Evolutionary conservation across 352 stramenopile genomes (phyloP).

Genomic region (Phytophthora macrochlamydospora): DNA sequence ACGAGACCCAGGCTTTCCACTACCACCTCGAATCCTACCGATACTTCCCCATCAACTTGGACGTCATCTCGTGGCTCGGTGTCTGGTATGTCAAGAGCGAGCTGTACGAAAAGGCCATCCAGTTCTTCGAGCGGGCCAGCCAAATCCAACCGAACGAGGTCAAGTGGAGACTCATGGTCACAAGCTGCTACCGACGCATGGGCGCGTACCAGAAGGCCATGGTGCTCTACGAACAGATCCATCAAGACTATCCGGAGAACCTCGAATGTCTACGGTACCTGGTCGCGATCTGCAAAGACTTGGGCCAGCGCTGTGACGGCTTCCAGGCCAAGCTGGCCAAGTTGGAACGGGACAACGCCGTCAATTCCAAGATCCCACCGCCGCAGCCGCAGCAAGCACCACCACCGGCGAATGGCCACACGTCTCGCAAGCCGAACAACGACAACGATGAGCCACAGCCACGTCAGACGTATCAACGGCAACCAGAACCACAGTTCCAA

Average conservation of each 20-base stretch:
- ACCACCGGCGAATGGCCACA: slow-evolving; percentile 29
- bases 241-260: slow-evolving; percentile 94
- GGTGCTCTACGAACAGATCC: slow-evolving; percentile 94
- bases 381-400: slow-evolving; percentile 31
- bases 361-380: slow-evolving; percentile 44
- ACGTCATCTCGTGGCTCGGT: slow-evolving; percentile 96
- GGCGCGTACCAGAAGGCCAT: slow-evolving; percentile 93
- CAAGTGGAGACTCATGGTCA: slow-evolving; percentile 98
- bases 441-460: slow-evolving; percentile 21
- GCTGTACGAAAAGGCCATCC: slow-evolving; percentile 96
- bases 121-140: slow-evolving; percentile 95
- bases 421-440: slow-evolving; percentile 23
- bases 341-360: slow-evolving; percentile 75
- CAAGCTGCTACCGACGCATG: slow-evolving; percentile 95
- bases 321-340: slow-evolving; percentile 94
- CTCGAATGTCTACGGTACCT: slow-evolving; percentile 92
- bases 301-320: slow-evolving; percentile 91
- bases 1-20: slow-evolving; percentile 95
- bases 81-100: slow-evolving; percentile 98
- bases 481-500: slow-evolving; percentile 35
- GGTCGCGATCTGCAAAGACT: slow-evolving; percentile 94
- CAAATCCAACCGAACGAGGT: slow-evolving; percentile 95
- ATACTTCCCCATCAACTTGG: slow-evolving; percentile 95
- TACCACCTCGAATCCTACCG: slow-evolving; percentile 96
- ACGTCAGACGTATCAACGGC: slow-evolving; percentile 24